phyloP scores from a whole-genome alignment of 2,329 filamentous ascomycete genomes.

The Colletotrichum euphorbiae region DNA sequence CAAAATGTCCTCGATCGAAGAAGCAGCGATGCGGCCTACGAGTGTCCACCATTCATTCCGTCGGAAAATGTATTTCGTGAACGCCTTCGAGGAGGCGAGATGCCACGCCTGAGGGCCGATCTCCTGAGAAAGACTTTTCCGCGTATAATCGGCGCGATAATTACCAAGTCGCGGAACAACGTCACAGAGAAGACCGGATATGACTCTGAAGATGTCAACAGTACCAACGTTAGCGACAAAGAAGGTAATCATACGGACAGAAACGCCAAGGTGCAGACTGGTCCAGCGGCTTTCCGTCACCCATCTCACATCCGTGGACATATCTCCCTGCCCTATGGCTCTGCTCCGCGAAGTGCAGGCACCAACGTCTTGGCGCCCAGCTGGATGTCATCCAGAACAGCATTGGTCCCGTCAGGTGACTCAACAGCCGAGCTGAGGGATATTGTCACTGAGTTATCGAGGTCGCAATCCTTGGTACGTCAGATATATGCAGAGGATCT shows the following conservation, averaged over 20 bases:
- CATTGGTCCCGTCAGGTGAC: constrained; percentile 15
- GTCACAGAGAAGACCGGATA: too few relatives aligned
- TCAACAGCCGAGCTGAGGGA: constrained; percentile 41
- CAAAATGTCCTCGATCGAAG: constrained; percentile 54
- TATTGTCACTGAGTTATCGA: constrained; percentile 48
- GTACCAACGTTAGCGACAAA: neutral
- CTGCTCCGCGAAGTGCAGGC: constrained; percentile 5
- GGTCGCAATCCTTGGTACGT: constrained; percentile 49
- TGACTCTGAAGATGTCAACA: too few relatives aligned
- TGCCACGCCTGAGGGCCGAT: constrained; percentile 40
- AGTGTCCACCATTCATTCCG: constrained; percentile 34
- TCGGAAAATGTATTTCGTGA: constrained; percentile 40
- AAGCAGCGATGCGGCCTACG: constrained; percentile 42
- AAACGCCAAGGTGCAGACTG: neutral
- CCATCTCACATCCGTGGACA: constrained; percentile 25
- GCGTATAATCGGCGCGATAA: too few relatives aligned
- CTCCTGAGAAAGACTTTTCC: constrained; percentile 39
- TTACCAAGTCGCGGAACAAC: neutral
- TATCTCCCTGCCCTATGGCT: constrained; percentile 2
- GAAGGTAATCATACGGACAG: neutral
- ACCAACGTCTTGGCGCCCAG: constrained; percentile 34
- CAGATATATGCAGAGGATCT: constrained; percentile 51
- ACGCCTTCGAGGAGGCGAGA: constrained; percentile 37
- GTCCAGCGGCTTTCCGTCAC: neutral
- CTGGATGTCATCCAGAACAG: constrained; percentile 33